phyloP scores from a whole-genome alignment of 805 yeast genomes.

The Candida ulmi region DNA sequence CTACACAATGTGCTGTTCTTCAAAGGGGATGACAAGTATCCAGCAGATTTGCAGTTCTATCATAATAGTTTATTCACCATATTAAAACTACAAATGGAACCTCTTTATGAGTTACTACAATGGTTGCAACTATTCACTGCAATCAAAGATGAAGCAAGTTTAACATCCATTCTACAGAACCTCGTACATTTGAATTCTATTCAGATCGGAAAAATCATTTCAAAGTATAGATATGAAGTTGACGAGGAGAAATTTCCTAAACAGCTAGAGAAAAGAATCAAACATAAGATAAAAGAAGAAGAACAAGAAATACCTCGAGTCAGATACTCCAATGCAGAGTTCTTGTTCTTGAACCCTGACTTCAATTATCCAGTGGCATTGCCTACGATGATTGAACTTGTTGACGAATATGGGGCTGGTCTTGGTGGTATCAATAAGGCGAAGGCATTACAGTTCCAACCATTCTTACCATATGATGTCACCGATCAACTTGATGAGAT shows the following conservation, averaged over 20 bases:
- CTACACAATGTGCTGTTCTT: conserved; percentile 9
- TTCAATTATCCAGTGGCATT: conserved; percentile 42
- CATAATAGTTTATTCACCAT: conserved; percentile 61
- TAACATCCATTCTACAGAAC: conserved; percentile 46
- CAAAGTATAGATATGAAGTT: conserved; percentile 79
- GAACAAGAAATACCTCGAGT: conserved; percentile 9
- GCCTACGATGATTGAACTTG: conserved; percentile 71
- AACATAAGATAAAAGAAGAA: conserved; percentile 8
- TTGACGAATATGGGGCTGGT: conserved; percentile 74
- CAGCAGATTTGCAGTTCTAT: conserved; percentile 49
- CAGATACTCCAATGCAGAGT: conserved; percentile 17
- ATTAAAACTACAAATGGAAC: conserved; percentile 61
- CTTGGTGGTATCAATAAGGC: conserved; percentile 52
- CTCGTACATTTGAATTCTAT: conserved; percentile 56
- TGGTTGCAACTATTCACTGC: conserved; percentile 87
- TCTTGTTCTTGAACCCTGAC: conserved; percentile 39
- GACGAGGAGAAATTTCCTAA: conserved; percentile 63
- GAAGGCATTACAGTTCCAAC: conserved; percentile 57
- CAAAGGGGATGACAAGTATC: conserved; percentile 27
- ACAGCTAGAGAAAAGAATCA: conserved; percentile 14
- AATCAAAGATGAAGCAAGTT: conserved; percentile 57
- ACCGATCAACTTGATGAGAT: conserved; percentile 70
- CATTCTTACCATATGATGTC: conserved; percentile 63
- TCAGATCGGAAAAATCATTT: conserved; percentile 66
- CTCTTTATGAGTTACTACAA: conserved; percentile 75